Percentiles rank a stretch among this genome's conserved stretches.
phyloP scores from a whole-genome alignment of 352 stramenopile genomes.

The Globisporangium irregulare region DNA sequence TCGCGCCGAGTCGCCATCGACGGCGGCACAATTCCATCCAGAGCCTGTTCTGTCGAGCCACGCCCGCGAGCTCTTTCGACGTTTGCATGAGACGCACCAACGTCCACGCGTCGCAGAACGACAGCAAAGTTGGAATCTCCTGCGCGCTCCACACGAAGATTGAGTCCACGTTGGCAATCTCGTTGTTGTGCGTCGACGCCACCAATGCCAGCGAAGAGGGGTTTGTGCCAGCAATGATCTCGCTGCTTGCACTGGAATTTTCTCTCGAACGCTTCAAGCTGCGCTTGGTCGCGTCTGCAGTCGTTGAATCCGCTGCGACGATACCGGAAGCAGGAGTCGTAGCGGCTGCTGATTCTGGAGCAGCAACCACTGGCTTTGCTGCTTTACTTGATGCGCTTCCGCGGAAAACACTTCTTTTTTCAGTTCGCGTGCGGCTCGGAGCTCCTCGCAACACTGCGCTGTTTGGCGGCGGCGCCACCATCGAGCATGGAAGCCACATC shows the following conservation, averaged over 20 bases:
- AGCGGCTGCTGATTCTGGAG: background rate
- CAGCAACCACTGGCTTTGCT: background rate
- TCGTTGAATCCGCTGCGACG: background rate
- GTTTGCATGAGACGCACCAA: conserved; percentile 33
- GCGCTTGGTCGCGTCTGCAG: background rate
- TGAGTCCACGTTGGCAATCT: conserved; percentile 6
- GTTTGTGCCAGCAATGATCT: background rate
- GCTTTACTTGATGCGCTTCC: background rate
- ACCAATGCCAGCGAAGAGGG: background rate
- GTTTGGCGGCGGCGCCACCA: conserved; percentile 19
- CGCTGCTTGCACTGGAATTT: background rate
- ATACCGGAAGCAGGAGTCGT: background rate
- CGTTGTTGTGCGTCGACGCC: background rate
- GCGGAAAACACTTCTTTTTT: conserved; percentile 1
- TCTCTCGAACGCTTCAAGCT: conserved; percentile 14
- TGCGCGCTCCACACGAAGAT: conserved; percentile 33
- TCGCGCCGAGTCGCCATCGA: conserved; percentile 28
- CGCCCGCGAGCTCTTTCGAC: conserved; percentile 26
- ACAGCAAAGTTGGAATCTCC: conserved; percentile 41
- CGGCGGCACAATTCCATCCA: conserved; percentile 33
- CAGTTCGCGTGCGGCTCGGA: background rate
- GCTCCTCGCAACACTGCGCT: background rate
- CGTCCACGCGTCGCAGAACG: conserved; percentile 53
- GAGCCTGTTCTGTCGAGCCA: conserved; percentile 23
- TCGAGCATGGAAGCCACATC: conserved; percentile 42